phyloP scores from a whole-genome alignment of 2,329 filamentous ascomycete genomes.

The Trichoderma koningii region DNA sequence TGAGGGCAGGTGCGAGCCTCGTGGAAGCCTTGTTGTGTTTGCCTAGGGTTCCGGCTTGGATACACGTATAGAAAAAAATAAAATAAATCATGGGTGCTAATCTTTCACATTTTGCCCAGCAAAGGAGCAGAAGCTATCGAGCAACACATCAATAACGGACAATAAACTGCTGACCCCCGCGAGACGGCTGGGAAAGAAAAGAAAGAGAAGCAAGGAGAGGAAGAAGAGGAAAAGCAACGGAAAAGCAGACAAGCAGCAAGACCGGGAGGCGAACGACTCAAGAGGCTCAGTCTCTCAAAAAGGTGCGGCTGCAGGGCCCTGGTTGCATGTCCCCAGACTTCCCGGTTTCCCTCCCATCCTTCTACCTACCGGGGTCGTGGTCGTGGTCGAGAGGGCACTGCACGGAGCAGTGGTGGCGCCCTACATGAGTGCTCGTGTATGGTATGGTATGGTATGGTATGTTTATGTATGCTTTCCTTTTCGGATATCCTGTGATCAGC shows the following conservation, averaged over 20 bases:
- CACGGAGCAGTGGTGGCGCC: slow-evolving; percentile 9
- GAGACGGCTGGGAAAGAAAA: neutral
- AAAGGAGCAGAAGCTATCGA: too few species aligned
- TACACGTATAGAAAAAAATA: neutral
- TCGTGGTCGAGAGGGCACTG: neutral
- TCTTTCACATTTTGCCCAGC: neutral
- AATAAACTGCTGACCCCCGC: neutral
- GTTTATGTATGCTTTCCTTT: slow-evolving; percentile 5
- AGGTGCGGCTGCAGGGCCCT: slow-evolving; percentile 23
- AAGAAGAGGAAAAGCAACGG: neutral
- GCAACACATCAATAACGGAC: neutral
- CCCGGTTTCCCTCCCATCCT: slow-evolving; percentile 25
- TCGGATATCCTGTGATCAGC: slow-evolving; percentile 20
- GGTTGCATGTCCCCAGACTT: slow-evolving; percentile 14
- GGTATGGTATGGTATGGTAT: too few species aligned
- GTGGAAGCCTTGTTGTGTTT: neutral
- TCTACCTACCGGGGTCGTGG: slow-evolving; percentile 18
- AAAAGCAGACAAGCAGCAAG: neutral
- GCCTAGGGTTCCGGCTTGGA: slow-evolving; percentile 2
- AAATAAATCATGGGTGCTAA: too few species aligned
- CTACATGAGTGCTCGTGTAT: neutral
- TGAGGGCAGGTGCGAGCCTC: slow-evolving; percentile 12
- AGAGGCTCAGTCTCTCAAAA: slow-evolving; percentile 3
- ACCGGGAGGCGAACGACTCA: neutral
- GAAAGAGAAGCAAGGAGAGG: neutral